A percentile compares a stretch with the other conserved stretches of the same genome.
These are phyloP conservation scores for Gossypium longicalyx DNA, from an alignment of 345 rosid species.

Conservation along the genomic window DNA sequence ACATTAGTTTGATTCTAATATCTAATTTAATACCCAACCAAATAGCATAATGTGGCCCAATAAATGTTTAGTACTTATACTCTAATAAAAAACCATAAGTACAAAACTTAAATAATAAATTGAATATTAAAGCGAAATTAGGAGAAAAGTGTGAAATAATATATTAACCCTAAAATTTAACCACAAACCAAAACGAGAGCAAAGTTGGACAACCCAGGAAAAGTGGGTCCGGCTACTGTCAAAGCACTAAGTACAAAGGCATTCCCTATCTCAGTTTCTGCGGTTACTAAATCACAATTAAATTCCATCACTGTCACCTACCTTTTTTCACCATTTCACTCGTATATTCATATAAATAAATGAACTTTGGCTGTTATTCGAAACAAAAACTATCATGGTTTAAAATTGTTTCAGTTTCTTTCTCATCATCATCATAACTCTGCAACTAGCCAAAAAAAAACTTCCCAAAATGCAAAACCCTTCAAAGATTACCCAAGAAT, in stretches of 20 bases:
- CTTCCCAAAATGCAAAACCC: conserved; percentile 55
- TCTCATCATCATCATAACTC: neutral
- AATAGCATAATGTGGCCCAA: too few species aligned
- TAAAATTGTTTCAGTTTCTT: neutral
- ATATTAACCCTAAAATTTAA: too few species aligned
- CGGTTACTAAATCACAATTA: conserved; percentile 21
- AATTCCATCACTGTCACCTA: conserved; percentile 14
- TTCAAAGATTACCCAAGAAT: conserved; percentile 56
- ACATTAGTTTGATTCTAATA: accelerated
- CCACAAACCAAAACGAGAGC: neutral
- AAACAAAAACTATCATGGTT: conserved; percentile 24
- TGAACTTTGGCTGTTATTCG: conserved; percentile 9
- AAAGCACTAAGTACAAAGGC: neutral
- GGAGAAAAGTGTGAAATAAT: too few species aligned
- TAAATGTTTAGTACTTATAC: too few species aligned
- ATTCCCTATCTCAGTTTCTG: conserved; percentile 17
- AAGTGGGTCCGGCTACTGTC: neutral
- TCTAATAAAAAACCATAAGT: too few species aligned
- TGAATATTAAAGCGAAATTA: too few species aligned
- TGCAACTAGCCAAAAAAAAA: neutral
- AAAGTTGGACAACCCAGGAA: neutral
- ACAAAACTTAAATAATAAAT: too few species aligned
- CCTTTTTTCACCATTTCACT: neutral
- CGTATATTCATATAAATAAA: neutral
- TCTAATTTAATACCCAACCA: accelerated